Evolutionary conservation across 2,329 filamentous ascomycete species (phyloP), one percentile per base, ranked within the genome.

Genomic region (Penicillium sp.): DNA sequence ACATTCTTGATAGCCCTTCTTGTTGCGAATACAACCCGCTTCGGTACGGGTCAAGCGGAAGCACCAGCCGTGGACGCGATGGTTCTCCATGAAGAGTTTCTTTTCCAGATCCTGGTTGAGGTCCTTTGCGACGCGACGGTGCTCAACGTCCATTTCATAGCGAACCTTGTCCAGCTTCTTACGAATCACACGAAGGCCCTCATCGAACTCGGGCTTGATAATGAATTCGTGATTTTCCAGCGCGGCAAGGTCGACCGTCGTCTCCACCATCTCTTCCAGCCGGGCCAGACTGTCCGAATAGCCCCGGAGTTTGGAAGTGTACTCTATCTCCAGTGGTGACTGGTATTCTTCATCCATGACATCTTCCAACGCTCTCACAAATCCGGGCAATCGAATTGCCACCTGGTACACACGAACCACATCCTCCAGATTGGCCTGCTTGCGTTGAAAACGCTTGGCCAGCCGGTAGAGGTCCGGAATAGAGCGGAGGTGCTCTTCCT

Each of bases 141-240:
- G 93, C 66, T 97, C 91, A 29, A 77, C 77, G 43, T 90, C 81
- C 81, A 98, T 96, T 46, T 90, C 85, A 38, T 82, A 76, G 54
- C 85, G 84, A 27, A 95, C 74, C 63, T 85, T 88, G 64, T 97
- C 91, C 1, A 98, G 81, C 65, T 91, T 93, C 72, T 88, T 90
- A 45, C 88, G 83, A 58, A 98, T 94, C n/a, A 88, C 82, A 13
- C 86, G 83, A 34, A 98, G 76, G 46, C 84, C 81, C 49, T 96
- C 90, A 62, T 98, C 93, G 55, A 96, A 98, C 64, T 98, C 93
- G 1, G 94, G 88, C 71, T 97, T 98, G 78, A 98, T 98, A 61
- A 96, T 91, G 71, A 94, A 98, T 66, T 98, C 93, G 64, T 98
- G 93, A 57, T 93, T 90, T 62, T 98, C 91, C 9, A 98, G 80